Percentiles rank a stretch among this genome's conserved stretches.
These are phyloP conservation scores for Martensiomyces pterosporus DNA, from an alignment of 192 early-diverging fungal genomes.

Conservation along the genomic window DNA sequence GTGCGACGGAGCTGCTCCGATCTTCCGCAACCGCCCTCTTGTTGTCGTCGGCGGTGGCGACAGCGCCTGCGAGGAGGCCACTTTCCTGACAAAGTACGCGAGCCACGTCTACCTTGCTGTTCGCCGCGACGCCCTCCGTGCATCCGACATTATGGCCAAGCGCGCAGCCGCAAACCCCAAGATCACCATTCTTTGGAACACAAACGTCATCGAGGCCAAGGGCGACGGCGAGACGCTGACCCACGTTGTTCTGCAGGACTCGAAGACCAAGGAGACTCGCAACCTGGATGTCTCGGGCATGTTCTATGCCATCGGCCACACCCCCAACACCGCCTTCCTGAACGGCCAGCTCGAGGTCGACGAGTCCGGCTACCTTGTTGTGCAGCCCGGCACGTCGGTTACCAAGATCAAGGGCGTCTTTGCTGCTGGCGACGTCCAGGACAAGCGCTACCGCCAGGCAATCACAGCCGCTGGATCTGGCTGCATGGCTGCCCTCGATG, in stretches of 20 bases:
- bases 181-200: slow-evolving; percentile 91
- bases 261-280: slow-evolving; percentile 61
- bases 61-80: slow-evolving; percentile 93
- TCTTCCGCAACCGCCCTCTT: slow-evolving; percentile 93
- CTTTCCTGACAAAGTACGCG: slow-evolving; percentile 95
- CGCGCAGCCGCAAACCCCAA: slow-evolving; percentile 83
- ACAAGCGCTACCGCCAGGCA: slow-evolving; percentile 94
- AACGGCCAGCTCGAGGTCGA: slow-evolving; percentile 78
- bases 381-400: slow-evolving; percentile 68
- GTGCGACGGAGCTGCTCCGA: slow-evolving; percentile 96
- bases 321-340: slow-evolving; percentile 75
- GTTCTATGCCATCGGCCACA: slow-evolving; percentile 98
- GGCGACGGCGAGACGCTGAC: slow-evolving; percentile 82
- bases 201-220: slow-evolving; percentile 74
- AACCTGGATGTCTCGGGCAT: slow-evolving; percentile 81
- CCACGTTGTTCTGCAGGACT: slow-evolving; percentile 71
- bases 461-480: slow-evolving; percentile 95
- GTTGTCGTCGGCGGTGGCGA: slow-evolving; percentile 97
- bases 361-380: slow-evolving; percentile 85
- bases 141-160: slow-evolving; percentile 95
- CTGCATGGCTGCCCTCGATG: slow-evolving; percentile 97
- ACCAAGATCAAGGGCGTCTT: slow-evolving; percentile 93
- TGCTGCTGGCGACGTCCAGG: slow-evolving; percentile 98
- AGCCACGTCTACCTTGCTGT: slow-evolving; percentile 92
- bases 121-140: slow-evolving; percentile 92